phyloP scores from a whole-genome alignment of 345 rosid genomes.

The Fremontodendron californicum region DNA sequence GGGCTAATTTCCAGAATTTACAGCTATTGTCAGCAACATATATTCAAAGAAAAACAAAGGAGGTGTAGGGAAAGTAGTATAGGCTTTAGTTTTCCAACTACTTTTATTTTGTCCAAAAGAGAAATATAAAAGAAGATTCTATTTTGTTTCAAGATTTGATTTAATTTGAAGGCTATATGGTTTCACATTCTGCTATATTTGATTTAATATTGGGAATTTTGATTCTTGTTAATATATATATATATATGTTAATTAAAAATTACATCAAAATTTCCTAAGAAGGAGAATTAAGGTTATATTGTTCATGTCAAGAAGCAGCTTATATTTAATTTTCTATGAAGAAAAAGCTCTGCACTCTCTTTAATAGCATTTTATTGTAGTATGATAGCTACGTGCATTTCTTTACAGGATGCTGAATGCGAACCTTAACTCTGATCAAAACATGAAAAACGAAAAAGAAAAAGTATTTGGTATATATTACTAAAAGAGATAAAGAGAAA shows the following conservation, averaged over 20 bases:
- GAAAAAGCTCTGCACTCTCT: slow-evolving; percentile 15
- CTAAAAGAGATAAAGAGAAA: slow-evolving; percentile 36
- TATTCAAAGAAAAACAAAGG: slow-evolving; percentile 9
- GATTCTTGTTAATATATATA: background rate
- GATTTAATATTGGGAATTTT: background rate
- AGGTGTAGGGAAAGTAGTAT: slow-evolving; percentile 1
- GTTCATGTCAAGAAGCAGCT: slow-evolving; percentile 7
- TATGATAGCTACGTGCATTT: slow-evolving; percentile 13
- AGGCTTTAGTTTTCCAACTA: slow-evolving; percentile 7
- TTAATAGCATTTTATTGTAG: background rate
- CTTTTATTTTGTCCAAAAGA: slow-evolving; percentile 8
- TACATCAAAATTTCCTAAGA: background rate
- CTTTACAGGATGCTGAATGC: slow-evolving; percentile 13
- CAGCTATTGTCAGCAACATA: slow-evolving; percentile 7
- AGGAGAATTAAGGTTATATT: background rate
- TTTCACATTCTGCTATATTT: slow-evolving; percentile 20
- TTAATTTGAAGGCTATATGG: background rate
- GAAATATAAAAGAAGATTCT: slow-evolving; percentile 17
- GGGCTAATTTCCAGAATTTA: background rate
- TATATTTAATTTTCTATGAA: slow-evolving; percentile 2
- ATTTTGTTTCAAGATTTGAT: slow-evolving; percentile 12
- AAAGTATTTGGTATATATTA: too few species aligned
- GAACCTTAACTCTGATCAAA: slow-evolving; percentile 17
- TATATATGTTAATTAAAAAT: background rate
- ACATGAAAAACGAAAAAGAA: slow-evolving; percentile 10